Evolutionary conservation across 371 early-diverging fungal species (phyloP).

Genomic region (Coemansia sp.): DNA sequence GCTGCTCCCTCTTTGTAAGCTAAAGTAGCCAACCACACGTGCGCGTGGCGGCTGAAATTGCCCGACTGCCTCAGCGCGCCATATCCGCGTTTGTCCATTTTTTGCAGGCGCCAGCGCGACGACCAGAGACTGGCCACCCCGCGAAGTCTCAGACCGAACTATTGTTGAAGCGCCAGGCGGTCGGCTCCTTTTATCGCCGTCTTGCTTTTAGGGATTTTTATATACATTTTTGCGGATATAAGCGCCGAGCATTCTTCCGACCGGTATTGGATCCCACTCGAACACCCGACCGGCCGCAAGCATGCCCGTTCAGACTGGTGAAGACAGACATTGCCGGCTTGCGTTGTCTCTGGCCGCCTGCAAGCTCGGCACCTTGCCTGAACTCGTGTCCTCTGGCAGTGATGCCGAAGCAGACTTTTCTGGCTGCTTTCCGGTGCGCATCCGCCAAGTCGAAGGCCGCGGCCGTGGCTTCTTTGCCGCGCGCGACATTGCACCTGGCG

Average conservation of each 20-base stretch:
- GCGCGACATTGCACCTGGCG: conserved; percentile 25
- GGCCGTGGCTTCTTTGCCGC: conserved; percentile 48
- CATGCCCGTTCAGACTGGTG: neutral
- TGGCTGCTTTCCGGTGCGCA: conserved; percentile 27
- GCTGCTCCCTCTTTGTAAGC: neutral
- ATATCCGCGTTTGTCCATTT: conserved; percentile 4
- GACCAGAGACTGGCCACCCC: too few species aligned
- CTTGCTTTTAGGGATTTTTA: too few species aligned
- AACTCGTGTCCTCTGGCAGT: neutral
- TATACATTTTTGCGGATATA: too few species aligned
- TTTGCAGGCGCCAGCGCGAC: too few species aligned
- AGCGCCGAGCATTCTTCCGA: too few species aligned
- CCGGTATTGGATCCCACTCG: neutral
- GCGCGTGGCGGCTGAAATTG: conserved; percentile 1
- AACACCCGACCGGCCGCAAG: neutral
- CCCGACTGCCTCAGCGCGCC: neutral
- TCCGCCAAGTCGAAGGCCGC: conserved; percentile 31
- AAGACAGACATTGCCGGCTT: neutral
- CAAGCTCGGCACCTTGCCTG: conserved; percentile 1
- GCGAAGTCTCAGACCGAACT: too few species aligned
- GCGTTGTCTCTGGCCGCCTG: conserved; percentile 3
- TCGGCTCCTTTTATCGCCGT: too few species aligned
- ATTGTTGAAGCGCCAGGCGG: too few species aligned
- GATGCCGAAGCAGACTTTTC: neutral
- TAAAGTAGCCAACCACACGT: conserved; percentile 8